A percentile compares a stretch with the other conserved stretches of the same genome.
These are phyloP conservation scores for Cryptococcus sp. DNA, from an alignment of 1,284 basidiomycete genomes.

Conservation along the genomic window DNA sequence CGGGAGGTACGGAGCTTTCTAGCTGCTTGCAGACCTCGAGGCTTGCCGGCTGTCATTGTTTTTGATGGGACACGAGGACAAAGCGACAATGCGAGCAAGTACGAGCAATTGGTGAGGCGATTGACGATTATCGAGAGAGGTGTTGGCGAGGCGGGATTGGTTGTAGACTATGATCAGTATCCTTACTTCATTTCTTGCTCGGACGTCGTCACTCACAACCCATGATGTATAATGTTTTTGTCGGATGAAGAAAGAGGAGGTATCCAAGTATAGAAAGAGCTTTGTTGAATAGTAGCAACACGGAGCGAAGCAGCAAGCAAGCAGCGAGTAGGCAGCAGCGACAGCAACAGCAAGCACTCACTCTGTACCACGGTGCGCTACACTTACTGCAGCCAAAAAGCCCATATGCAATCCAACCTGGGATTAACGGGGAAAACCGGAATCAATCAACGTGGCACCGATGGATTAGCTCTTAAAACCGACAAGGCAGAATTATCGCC, in stretches of 20 bases:
- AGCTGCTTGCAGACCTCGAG: constrained; percentile 98
- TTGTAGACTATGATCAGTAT: constrained; percentile 14
- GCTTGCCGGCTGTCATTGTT: constrained; percentile 72
- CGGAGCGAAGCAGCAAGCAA: not conserved
- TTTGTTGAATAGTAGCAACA: not conserved
- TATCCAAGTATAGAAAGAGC: not conserved
- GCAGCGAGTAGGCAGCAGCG: not conserved
- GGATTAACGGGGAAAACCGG: not conserved
- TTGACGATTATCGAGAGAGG: not conserved
- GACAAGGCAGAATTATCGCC: not conserved
- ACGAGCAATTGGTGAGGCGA: too few relatives aligned
- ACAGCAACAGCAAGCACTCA: not conserved
- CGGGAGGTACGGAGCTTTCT: constrained; percentile 96
- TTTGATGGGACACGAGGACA: too few relatives aligned
- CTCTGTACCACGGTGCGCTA: constrained; percentile 4
- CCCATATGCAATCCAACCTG: too few relatives aligned
- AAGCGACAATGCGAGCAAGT: too few relatives aligned
- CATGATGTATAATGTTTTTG: constrained; percentile 49
- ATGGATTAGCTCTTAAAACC: not conserved
- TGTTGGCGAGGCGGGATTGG: constrained; percentile 3
- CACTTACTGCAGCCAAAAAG: not conserved
- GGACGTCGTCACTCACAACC: constrained; percentile 47
- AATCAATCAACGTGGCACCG: not conserved
- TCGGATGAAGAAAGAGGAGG: constrained; percentile 25
- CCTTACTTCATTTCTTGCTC: not conserved